Evolutionary conservation across 192 early-diverging fungal genomes (phyloP), one percentile per base, ranked within the genome.

Genomic region (Coemansia erecta): DNA sequence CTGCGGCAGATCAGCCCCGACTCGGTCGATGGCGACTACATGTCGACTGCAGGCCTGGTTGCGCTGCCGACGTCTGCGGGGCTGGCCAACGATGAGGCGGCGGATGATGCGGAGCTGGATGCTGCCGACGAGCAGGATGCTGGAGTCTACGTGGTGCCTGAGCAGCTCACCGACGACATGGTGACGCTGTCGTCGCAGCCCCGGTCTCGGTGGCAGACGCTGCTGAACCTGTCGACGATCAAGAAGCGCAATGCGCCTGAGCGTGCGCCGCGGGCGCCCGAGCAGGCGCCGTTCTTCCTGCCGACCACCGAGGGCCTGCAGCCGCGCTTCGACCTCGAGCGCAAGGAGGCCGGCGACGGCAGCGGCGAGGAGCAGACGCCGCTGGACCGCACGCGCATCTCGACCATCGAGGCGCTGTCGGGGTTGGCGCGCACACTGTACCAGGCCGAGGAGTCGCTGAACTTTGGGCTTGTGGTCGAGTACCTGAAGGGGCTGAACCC

Each of bases 221-320:
- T 98, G 50, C 72, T 97, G 52, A 92, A 86, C 67, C 68, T 97
- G 64, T 92, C 97, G 6, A 85, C 86, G 2, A 93, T 96, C 77
- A 95, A 96, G 82, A 84, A 91, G 66, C 90, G 96, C 56, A 98
- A 94, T 80, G 89, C 90, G 65, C 91, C 96, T 15, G 86, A 81
- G 47, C 87, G 90, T 68, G 83, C 91, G n/a, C 89, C 92, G n/a
- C 91, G 93, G 65, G 82, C 84, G 12, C 91, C 92, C 17, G 93
- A 95, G 64, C 85, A 86, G 43, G 91, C 94, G 15, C 94, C 95
- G 21, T 98, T 98, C 84, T 98, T 98, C 78, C 73, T 98, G 64
- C 88, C 88, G 11, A 92, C 93, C 1, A 57, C 92, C 4, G 72
- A 85, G 23, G 93, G 88, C 46, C 82, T 84, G 12, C 78, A 83